Conservation (phyloP, 2,329 filamentous ascomycete genomes). For the Diaporthe sp. region DNA sequence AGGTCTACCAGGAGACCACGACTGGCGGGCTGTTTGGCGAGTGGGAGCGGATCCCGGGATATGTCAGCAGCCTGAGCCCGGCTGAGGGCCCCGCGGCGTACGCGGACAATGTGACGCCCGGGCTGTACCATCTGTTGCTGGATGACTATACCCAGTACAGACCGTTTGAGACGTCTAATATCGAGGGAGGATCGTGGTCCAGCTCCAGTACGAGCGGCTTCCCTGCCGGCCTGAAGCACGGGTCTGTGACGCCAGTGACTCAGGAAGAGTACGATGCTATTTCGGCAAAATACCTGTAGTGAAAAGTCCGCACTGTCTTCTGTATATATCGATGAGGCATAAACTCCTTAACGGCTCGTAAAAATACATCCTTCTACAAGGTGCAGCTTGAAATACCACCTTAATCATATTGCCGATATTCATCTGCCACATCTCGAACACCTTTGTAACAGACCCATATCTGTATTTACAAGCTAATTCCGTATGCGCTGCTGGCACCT, state of each 20-base stretch:
- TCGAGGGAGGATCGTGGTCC: constrained; percentile 50
- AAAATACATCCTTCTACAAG: neutral
- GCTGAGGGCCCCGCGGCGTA: constrained; percentile 52
- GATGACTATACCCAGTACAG: constrained; percentile 57
- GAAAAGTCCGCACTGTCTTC: neutral
- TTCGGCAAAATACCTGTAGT: constrained; percentile 16
- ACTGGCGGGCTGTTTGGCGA: constrained; percentile 57
- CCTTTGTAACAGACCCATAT: too few relatives aligned
- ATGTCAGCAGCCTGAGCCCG: constrained; percentile 45
- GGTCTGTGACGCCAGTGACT: constrained; percentile 56
- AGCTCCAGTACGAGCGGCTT: constrained; percentile 50
- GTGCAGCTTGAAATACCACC: neutral
- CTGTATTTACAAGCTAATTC: neutral
- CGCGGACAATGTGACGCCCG: constrained; percentile 47
- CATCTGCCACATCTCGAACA: too few relatives aligned
- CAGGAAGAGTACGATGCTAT: constrained; percentile 51
- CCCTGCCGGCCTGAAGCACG: constrained; percentile 58
- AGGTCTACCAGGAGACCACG: constrained; percentile 59
- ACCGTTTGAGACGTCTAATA: constrained; percentile 54
- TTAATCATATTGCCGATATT: neutral
- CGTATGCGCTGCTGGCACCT: accelerated
- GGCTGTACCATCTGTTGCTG: constrained; percentile 53
- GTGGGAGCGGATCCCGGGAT: constrained; percentile 54
- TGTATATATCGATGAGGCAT: neutral
- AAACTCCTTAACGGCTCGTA: too few relatives aligned